Conservation (phyloP, 2,329 filamentous ascomycete genomes). For the Alternaria sp. region DNA sequence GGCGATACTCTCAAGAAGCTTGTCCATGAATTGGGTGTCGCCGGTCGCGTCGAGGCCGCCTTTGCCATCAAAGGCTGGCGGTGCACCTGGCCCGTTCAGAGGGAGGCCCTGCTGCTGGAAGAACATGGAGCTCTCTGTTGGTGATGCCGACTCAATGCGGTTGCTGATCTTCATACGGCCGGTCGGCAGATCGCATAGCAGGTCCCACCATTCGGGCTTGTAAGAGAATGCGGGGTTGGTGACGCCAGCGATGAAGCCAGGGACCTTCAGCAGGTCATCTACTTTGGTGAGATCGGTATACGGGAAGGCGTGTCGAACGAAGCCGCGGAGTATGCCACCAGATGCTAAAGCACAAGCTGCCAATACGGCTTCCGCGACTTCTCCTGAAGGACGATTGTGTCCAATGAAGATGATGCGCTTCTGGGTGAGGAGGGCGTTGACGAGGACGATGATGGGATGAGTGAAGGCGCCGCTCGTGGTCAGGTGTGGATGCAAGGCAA, state of each 20-base stretch:
- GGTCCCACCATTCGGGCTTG: constrained; percentile 97
- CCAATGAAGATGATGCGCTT: constrained; percentile 96
- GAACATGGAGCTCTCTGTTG: constrained; percentile 84
- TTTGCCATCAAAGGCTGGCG: constrained; percentile 45
- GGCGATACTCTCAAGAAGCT: constrained; percentile 82
- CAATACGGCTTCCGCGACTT: constrained; percentile 96
- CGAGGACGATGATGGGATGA: constrained; percentile 92
- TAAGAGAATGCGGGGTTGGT: constrained; percentile 96
- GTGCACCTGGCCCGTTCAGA: constrained; percentile 34
- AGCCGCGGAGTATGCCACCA: constrained; percentile 89
- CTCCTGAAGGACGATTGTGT: constrained; percentile 91
- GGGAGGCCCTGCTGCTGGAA: constrained; percentile 75
- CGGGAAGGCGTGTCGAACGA: constrained; percentile 94
- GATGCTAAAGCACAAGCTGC: constrained; percentile 95
- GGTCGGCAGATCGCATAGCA: constrained; percentile 90
- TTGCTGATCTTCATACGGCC: constrained; percentile 94
- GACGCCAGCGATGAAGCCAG: constrained; percentile 96
- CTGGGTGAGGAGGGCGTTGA: constrained; percentile 94
- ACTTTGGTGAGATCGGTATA: constrained; percentile 99
- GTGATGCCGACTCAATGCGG: constrained; percentile 79
- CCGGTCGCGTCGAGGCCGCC: constrained; percentile 74
- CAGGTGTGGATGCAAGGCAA: constrained; percentile 85
- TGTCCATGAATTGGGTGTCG: constrained; percentile 87
- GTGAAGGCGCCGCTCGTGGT: constrained; percentile 90
- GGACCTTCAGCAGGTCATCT: constrained; percentile 92